These are phyloP conservation scores for Trametes polyzona DNA, from an alignment of 1,284 basidiomycete species.

Conservation along the genomic window DNA sequence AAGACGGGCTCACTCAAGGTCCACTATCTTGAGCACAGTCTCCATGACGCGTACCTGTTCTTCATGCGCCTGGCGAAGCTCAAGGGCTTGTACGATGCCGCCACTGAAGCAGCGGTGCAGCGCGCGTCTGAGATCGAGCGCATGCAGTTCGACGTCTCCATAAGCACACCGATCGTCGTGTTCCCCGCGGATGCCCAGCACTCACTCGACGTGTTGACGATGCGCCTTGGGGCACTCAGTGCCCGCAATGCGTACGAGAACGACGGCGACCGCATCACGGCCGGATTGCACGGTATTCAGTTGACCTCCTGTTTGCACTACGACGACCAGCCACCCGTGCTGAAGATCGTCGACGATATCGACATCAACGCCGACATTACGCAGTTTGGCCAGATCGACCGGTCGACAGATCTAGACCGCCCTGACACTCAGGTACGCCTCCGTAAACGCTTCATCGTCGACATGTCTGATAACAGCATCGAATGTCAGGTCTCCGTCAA, in stretches of 20 bases:
- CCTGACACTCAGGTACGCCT: conserved; percentile 72
- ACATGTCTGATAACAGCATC: background rate
- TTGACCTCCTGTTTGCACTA: conserved; percentile 73
- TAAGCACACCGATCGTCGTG: conserved; percentile 93
- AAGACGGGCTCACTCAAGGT: conserved; percentile 92
- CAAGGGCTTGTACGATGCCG: conserved; percentile 95
- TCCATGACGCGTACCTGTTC: conserved; percentile 88
- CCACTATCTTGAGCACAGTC: conserved; percentile 86
- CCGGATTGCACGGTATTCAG: conserved; percentile 86
- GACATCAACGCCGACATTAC: conserved; percentile 75
- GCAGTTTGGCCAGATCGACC: conserved; percentile 62
- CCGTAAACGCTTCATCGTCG: background rate
- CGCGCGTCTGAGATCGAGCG: conserved; percentile 86
- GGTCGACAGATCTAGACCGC: conserved; percentile 48
- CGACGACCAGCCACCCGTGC: conserved; percentile 50
- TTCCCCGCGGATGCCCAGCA: conserved; percentile 77
- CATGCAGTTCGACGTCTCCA: conserved; percentile 90
- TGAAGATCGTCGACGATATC: conserved; percentile 96
- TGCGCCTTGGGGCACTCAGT: conserved; percentile 89
- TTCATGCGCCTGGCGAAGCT: conserved; percentile 87
- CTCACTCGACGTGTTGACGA: conserved; percentile 74
- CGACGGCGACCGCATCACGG: conserved; percentile 67
- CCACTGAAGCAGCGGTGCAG: conserved; percentile 91
- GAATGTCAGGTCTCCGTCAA: conserved; percentile 63
- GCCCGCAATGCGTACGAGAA: conserved; percentile 82